phyloP scores from a whole-genome alignment of 2,329 filamentous ascomycete genomes.

The Aspergillus awamori region DNA sequence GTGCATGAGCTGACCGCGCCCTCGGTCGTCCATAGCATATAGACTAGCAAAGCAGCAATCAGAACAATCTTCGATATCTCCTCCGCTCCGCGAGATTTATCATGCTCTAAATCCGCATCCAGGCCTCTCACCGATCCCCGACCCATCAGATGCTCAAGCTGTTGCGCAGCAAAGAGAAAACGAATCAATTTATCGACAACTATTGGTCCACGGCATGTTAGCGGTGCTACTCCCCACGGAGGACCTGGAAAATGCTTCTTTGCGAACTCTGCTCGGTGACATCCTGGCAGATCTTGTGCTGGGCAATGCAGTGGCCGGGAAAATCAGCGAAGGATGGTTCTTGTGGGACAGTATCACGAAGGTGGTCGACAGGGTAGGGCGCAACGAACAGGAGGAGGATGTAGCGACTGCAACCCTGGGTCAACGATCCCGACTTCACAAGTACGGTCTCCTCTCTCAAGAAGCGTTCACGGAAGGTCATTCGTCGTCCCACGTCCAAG shows the following conservation, averaged over 20 bases:
- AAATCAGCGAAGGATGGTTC: conserved; percentile 83
- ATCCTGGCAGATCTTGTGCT: conserved; percentile 89
- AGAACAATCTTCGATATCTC: conserved; percentile 61
- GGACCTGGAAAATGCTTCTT: conserved; percentile 83
- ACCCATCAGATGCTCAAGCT: conserved; percentile 54
- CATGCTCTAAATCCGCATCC: conserved; percentile 82
- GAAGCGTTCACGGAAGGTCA: conserved; percentile 29
- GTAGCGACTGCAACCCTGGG: conserved; percentile 35
- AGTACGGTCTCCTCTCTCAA: conserved; percentile 57
- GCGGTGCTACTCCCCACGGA: conserved; percentile 87
- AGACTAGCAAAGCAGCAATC: conserved; percentile 66
- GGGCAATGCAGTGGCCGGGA: conserved; percentile 77
- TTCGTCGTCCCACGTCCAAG: conserved; percentile 36
- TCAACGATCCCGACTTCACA: conserved; percentile 53
- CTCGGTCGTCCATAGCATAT: conserved; percentile 61
- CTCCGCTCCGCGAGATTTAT: conserved; percentile 71
- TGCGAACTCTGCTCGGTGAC: conserved; percentile 81
- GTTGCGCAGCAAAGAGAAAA: conserved; percentile 69
- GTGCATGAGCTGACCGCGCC: conserved; percentile 23
- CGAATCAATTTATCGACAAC: conserved; percentile 80
- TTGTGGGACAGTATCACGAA: conserved; percentile 84
- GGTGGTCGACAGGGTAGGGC: conserved; percentile 55
- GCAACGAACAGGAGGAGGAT: conserved; percentile 22
- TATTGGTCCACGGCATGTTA: conserved; percentile 81
- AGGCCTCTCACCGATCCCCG: conserved; percentile 75